Evolutionary conservation across 192 early-diverging fungal species (phyloP), one percentile per base, ranked within the genome.

Genomic region (Backusella liffmaniae): DNA sequence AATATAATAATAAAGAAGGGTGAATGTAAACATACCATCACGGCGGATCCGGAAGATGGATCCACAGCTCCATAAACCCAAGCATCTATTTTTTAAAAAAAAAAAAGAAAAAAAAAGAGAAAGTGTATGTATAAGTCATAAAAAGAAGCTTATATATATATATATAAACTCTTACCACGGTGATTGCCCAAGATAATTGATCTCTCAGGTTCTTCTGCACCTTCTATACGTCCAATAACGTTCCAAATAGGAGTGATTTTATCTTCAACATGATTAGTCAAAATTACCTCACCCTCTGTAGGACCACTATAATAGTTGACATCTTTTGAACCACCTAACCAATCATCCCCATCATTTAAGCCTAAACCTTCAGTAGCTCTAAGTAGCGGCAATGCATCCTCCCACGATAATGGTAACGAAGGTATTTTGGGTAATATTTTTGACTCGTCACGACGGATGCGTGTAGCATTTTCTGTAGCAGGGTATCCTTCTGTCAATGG

Each of bases 31-130:
- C 53, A 26, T 29, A 91, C 41, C 70, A 72, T 39, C 39, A n/a
- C 46, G 67, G 90, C 87, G 15, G 89, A 86, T 10, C 91, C 91
- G 1, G 89, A 90, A 18, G 84, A 87, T 18, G 91, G 89, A 49
- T 92, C 91, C 10, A 86, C 83, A 21, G 91, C 91, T 13, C 91
- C 91, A 9, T 84, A 86, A 16, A 89, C 86, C 91, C 91, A 91
- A 13, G 90, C 83, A 77, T 92, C 91, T 49, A 21, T 49, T n/a
- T 49, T 49, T 49, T 5, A 5, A n/a, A 7, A 4, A 5, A 16
- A 16, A 46, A 46, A 18, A 16, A 46, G 0, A 26, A 32, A 1
- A 49, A 49, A 49, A 49, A n/a, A 49, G 4, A 16, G 0, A 4
- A 16, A 5, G 13, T 15, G 13, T 0, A 49, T 0, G 46, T 16